Conservation (phyloP, 2,329 filamentous ascomycete species). For the Xylariaceae sp. region DNA sequence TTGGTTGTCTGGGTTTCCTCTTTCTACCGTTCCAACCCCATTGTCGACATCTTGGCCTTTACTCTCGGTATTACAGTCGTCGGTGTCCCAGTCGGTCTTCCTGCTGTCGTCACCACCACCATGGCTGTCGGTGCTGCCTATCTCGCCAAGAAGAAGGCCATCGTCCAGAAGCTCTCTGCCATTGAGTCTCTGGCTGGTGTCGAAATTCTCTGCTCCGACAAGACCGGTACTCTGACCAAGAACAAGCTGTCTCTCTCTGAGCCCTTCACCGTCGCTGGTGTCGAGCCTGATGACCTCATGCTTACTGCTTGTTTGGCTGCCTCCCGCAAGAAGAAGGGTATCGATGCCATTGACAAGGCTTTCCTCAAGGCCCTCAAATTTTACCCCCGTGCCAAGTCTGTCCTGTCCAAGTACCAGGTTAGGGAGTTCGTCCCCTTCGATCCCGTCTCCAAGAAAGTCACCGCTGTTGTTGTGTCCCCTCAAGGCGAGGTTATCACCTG, state of each 20-base stretch:
- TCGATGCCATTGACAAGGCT: conserved; percentile 91
- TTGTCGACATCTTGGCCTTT: conserved; percentile 75
- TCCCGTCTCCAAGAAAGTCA: conserved; percentile 90
- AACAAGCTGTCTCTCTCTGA: conserved; percentile 88
- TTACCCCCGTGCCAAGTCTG: conserved; percentile 78
- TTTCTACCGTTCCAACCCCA: conserved; percentile 82
- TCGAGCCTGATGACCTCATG: conserved; percentile 86
- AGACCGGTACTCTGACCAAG: conserved; percentile 89
- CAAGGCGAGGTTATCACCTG: conserved; percentile 81
- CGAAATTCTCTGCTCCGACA: conserved; percentile 91
- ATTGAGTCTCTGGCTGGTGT: conserved; percentile 91
- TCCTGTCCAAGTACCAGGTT: conserved; percentile 79
- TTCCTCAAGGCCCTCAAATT: conserved; percentile 81
- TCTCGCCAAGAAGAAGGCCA: conserved; percentile 87
- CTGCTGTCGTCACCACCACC: conserved; percentile 88
- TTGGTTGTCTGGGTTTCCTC: conserved; percentile 80
- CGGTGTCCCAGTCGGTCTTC: conserved; percentile 88
- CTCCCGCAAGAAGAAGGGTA: conserved; percentile 92
- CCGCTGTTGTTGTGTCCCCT: conserved; percentile 76
- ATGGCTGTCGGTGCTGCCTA: conserved; percentile 93
- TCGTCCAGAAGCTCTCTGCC: conserved; percentile 87
- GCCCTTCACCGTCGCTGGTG: conserved; percentile 76
- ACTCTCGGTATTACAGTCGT: conserved; percentile 88
- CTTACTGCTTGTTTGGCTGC: conserved; percentile 85
- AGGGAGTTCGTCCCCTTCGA: conserved; percentile 85